Conservation (phyloP, 164 flowering plant genomes). For the Hamamelis virginiana region DNA sequence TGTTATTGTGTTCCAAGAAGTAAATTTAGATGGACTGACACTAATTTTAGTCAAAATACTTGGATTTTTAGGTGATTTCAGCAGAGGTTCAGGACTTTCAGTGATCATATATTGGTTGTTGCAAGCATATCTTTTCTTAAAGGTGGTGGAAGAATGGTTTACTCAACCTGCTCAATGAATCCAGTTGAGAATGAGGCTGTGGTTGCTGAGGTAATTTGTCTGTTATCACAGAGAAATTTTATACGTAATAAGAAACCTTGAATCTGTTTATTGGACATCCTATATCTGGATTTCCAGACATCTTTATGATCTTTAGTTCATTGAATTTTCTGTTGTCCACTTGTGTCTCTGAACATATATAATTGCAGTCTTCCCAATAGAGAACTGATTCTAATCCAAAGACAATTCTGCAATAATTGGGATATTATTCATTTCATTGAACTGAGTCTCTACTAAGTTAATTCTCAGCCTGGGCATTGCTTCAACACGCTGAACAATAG, state of each 20-base stretch:
- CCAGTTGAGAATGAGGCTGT: constrained; percentile 99
- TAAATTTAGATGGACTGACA: background rate
- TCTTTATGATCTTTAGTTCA: background rate
- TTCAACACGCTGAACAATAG: too few relatives aligned
- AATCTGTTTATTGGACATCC: background rate
- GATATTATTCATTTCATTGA: too few relatives aligned
- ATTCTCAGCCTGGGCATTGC: too few relatives aligned
- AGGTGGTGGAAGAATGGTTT: constrained; percentile 96
- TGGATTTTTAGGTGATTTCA: too few relatives aligned
- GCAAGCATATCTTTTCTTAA: constrained; percentile 84
- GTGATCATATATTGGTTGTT: background rate
- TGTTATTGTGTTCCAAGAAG: background rate
- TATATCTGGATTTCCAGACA: background rate
- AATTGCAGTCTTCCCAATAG: too few relatives aligned
- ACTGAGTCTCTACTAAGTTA: too few relatives aligned
- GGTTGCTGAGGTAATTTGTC: constrained; percentile 78
- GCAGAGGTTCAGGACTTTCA: background rate
- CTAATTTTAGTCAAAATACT: background rate
- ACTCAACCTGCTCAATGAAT: constrained; percentile 99
- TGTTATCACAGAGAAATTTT: background rate
- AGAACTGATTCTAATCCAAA: too few relatives aligned
- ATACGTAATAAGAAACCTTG: background rate
- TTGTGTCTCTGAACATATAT: too few relatives aligned
- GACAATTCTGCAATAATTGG: too few relatives aligned
- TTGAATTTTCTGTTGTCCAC: background rate